phyloP scores from a whole-genome alignment of 2,329 filamentous ascomycete genomes.

The Aureobasidium zeae region DNA sequence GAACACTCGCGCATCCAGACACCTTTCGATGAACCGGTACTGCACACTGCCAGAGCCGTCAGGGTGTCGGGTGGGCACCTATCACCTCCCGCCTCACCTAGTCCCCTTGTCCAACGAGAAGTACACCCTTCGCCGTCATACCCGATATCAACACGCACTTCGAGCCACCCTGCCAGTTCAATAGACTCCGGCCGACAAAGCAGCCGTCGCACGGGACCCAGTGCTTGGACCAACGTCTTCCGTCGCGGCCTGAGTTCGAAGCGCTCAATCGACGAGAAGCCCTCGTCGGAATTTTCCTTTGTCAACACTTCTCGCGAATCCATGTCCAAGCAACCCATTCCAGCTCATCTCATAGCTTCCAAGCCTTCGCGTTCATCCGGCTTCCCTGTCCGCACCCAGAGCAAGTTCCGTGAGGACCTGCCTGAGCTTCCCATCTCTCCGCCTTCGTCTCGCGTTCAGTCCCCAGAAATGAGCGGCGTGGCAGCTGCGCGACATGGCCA shows the following conservation, averaged over 20 bases:
- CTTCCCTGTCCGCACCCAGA: slow-evolving; percentile 70
- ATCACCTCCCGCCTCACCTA: slow-evolving; percentile 36
- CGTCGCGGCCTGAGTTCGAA: slow-evolving; percentile 41
- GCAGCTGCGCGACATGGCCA: slow-evolving; percentile 32
- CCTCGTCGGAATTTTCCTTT: slow-evolving; percentile 60
- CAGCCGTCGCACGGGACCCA: slow-evolving; percentile 27
- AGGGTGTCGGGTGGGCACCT: slow-evolving; percentile 35
- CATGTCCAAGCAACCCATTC: slow-evolving; percentile 52
- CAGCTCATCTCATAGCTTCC: slow-evolving; percentile 38
- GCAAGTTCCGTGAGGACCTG: slow-evolving; percentile 85
- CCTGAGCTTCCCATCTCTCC: slow-evolving; percentile 81
- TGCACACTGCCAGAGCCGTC: slow-evolving; percentile 41
- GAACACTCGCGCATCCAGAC: slow-evolving; percentile 30
- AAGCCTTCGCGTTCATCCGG: slow-evolving; percentile 40
- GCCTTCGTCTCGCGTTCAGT: slow-evolving; percentile 70
- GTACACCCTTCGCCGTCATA: slow-evolving; percentile 41
- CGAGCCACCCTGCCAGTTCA: slow-evolving; percentile 14
- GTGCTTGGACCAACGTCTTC: slow-evolving; percentile 65
- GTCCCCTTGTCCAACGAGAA: slow-evolving; percentile 25
- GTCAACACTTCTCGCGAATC: slow-evolving; percentile 88
- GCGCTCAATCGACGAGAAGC: slow-evolving; percentile 29
- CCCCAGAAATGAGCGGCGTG: slow-evolving; percentile 55
- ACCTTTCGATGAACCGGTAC: slow-evolving; percentile 37
- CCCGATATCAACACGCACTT: slow-evolving; percentile 22
- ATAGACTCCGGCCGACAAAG: slow-evolving; percentile 26